Conservation (phyloP, 2,329 filamentous ascomycete genomes). For the Bipolaris bicolor region DNA sequence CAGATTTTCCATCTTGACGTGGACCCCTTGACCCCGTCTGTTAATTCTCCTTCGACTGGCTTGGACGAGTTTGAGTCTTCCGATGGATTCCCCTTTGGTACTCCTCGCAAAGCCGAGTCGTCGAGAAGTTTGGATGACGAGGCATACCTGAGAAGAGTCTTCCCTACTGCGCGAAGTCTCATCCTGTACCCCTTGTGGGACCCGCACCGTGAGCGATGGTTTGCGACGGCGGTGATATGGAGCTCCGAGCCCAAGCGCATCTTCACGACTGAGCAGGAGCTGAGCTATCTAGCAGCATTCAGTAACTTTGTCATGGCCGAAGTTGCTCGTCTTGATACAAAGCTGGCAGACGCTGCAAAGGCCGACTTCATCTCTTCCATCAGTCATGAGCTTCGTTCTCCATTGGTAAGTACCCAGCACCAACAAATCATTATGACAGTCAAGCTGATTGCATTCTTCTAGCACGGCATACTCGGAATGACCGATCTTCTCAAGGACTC, state of each 20-base stretch:
- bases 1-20: constrained; percentile 50
- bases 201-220: constrained; percentile 48
- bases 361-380: constrained; percentile 65
- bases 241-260: constrained; percentile 46
- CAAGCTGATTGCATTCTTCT: background rate
- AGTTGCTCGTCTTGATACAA: constrained; percentile 48
- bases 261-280: constrained; percentile 47
- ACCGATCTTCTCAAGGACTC: constrained; percentile 45
- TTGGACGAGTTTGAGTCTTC: constrained; percentile 23
- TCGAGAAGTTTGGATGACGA: constrained; percentile 44
- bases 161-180: constrained; percentile 47
- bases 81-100: constrained; percentile 32
- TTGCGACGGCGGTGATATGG: constrained; percentile 48
- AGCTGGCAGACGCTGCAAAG: constrained; percentile 55
- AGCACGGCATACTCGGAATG: constrained; percentile 62
- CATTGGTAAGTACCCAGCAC: constrained; percentile 45
- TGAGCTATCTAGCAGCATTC: constrained; percentile 49
- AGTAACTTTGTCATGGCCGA: constrained; percentile 50
- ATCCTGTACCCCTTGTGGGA: constrained; percentile 51
- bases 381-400: constrained; percentile 66
- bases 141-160: constrained; percentile 38
- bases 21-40: constrained; percentile 21
- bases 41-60: constrained; percentile 27
- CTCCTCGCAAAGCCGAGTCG: constrained; percentile 39
- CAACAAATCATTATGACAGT: background rate